Evolutionary conservation across 805 yeast species (phyloP), one percentile per base, ranked within the genome.

Genomic region (Barnettozyma botsteinii): DNA sequence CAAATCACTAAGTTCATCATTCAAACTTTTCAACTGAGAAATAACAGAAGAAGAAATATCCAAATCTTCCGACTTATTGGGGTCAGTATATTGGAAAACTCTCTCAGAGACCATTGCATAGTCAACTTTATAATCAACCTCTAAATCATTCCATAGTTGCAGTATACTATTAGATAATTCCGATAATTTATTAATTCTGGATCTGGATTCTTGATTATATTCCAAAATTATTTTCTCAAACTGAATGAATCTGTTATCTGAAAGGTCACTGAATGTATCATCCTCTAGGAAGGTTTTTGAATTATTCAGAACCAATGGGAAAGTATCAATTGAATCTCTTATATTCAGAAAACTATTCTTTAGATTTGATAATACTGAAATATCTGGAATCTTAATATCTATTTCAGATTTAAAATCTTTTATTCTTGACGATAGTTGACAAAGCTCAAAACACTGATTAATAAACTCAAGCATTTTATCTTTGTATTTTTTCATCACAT

Each of bases 401-500:
- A 21, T 20, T 12, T 37, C 23, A 3, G 21, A 6, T 5, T 35
- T 30, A 31, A 44, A 47, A 15, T 40, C 41, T 39, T 42, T 54
- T 2, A 48, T 37, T 29, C 38, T 40, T 4, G 41, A 10, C 1
- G 31, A 18, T 1, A 51, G 26, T 11, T 38, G 28, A 22, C 37
- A 14, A 3, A 53, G 24, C 1, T 32, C 22, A 9, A 30, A 33
- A 20, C 45, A 38, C 6, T 32, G 43, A 2, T 32, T 31, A 12
- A 63, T 26, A 40, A 47, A 64, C 14, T 35, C 46, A 17, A 49
- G 17, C 6, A 65, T 38, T 37, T 55, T 50, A 4, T 61, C 61
- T 25, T 56, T 48, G 43, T 62, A 66, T 5, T 52, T 55, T 10
- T 48, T 52, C 40, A 61, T 45, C 5, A 67, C 59, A 36, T 48